Evolutionary conservation across 2,329 filamentous ascomycete genomes (phyloP), one percentile per base, ranked within the genome.

Genomic region (Achaetomium macrosporum): DNA sequence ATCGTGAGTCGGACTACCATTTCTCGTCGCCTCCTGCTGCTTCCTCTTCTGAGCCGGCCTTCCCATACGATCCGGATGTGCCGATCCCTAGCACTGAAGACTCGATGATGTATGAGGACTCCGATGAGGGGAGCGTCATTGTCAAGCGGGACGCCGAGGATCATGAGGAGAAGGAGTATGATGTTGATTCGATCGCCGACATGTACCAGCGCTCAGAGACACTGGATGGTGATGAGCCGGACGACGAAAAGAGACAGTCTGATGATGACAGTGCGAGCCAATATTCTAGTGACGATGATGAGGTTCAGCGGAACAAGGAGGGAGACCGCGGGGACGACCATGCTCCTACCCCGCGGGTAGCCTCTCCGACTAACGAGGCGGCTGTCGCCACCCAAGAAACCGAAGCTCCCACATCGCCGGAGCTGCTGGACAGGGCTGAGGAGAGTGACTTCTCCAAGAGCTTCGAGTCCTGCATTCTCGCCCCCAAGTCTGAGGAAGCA

Each of bases 1-100:
- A 83, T 17, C 71, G 75, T 54, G 76, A 83, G 50, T 81, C 84
- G 4, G 80, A 84, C 53, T 84, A 81, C 58, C 79, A 79, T 61
- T 82, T 85, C 62, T 83, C 81, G 3, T 83, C 83, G 2, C 80
- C 82, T 1, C 71, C 74, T n/a, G 73, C 77, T 2, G 78, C 76
- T 56, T 82, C 80, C 2, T 83, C 72, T 59, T 78, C 81, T 12
- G 76, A 81, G 55, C 78, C 50, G n/a, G 76, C 71, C 53, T 73
- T 81, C 45, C 72, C 82, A 31, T 77, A 90, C 55, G 90, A 97
- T 66, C 92, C 92, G 7, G 92, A 97, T 67, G 81, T 93, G 39
- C 88, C 92, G 0, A 89, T 96, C 61, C 91, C 89, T 17, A 95
- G 89, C 35, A 85, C 90, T 13, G 92, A 96, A 69, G 83, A 83